Base-by-base conservation (phyloP, 768 basidiomycete genomes). In the Tremella fuciformis region DNA sequence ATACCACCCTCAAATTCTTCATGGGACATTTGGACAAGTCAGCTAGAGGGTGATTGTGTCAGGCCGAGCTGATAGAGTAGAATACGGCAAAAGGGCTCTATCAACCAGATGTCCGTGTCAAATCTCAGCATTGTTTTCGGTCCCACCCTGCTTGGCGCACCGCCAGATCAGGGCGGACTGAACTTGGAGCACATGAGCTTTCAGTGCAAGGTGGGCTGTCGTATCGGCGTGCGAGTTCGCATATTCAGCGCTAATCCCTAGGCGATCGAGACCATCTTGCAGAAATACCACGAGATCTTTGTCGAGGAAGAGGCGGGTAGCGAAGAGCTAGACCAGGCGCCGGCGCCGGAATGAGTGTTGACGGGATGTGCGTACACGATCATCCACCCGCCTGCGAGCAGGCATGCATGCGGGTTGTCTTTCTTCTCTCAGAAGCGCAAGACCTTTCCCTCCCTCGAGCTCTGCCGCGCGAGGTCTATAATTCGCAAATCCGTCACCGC, bases 61-160 rank as follows among this genome's bases (percentile, higher is more conserved):
- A 25, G 11, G 18, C 11, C n/a, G 24, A 11, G 24, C 18, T 13
- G 11, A 8, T 2, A 24, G 47, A 51, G 29, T n/a, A 93, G 91
- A 73, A 85, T 96, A 58, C 83, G 83, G 44, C 82, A 86, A 67
- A 83, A 85, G 65, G 86, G 91, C 61, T 75, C 82, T 11, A 82
- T 85, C 44, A 98, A 97, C 76, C 86, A 88, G 38, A 97, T 98
- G 94, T 86, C 88, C 3, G 85, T 88, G 62, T 87, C 88, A 65
- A 98, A 98, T 77, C 79, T 99, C 24, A 86, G 91, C 4, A 96
- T 98, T 69, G 91, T 99, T 18, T 98, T 99, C 77, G 96, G 96
- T 2, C 96, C 93, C n/a, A 98, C 94, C 3, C 80, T 99, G 19
- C 88, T 97, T 68, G 87, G 91, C n/a, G 80, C 83, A 41, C 83